Conservation (phyloP, 306 rosid genomes). For the Quercus parvula region DNA sequence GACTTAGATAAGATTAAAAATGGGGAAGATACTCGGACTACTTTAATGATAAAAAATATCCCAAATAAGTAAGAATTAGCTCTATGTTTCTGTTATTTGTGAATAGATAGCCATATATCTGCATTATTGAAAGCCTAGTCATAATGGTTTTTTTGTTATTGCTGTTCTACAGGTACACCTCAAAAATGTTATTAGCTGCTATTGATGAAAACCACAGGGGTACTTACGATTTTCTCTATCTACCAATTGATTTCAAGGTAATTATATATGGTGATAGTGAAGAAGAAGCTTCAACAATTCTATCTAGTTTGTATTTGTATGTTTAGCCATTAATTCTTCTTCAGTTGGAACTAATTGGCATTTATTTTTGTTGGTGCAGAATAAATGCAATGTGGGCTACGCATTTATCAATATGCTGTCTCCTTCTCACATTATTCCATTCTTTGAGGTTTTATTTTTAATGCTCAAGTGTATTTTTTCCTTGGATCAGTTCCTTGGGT, state of each 20-base stretch:
- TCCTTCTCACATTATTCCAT: constrained; percentile 77
- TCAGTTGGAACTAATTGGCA: constrained; percentile 17
- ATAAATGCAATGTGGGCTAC: constrained; percentile 96
- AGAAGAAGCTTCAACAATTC: not conserved
- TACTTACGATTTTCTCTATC: constrained; percentile 88
- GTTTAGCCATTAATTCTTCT: not conserved
- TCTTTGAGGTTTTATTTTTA: constrained; percentile 51
- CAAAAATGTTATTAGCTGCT: constrained; percentile 94
- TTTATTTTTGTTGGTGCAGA: constrained; percentile 49
- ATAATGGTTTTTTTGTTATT: constrained; percentile 16
- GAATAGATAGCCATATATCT: not conserved
- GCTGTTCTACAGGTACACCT: constrained; percentile 69
- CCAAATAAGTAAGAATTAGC: constrained; percentile 79
- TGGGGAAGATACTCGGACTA: constrained; percentile 92
- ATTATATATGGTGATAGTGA: constrained; percentile 7
- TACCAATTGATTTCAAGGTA: constrained; percentile 99
- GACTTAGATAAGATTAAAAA: constrained; percentile 79
- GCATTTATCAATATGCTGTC: constrained; percentile 99
- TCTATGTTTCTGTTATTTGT: constrained; percentile 7
- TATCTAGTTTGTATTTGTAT: not conserved
- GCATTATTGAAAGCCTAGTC: constrained; percentile 6
- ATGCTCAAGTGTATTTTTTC: not conserved
- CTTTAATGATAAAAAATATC: constrained; percentile 95
- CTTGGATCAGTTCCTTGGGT: constrained; percentile 5
- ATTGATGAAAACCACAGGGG: constrained; percentile 90